phyloP scores from a whole-genome alignment of 106 monocot genomes.

The Ottelia alismoides region DNA sequence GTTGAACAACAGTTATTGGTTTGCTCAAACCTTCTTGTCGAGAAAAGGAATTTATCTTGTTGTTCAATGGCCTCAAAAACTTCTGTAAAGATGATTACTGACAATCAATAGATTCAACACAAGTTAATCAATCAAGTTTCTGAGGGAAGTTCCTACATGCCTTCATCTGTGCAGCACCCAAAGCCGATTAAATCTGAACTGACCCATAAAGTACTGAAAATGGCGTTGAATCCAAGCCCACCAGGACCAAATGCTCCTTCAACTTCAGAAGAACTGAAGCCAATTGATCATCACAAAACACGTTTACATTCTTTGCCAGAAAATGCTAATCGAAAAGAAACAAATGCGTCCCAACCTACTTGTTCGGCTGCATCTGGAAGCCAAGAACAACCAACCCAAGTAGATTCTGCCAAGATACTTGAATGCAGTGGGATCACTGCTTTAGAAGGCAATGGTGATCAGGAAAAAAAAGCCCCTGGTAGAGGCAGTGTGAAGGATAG shows the following conservation, averaged over 20 bases:
- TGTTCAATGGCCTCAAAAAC: constrained; percentile 5
- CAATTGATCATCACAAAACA: not conserved
- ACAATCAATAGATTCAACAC: not conserved
- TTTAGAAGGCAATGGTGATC: constrained; percentile 1
- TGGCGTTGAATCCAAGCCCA: not conserved
- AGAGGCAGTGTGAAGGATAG: constrained; percentile 8
- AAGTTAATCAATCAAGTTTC: not conserved
- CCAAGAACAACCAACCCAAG: not conserved
- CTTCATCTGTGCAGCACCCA: not conserved
- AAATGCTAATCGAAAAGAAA: not conserved
- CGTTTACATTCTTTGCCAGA: not conserved
- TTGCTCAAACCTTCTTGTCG: no score
- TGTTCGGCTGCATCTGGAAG: not conserved
- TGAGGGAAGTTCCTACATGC: not conserved
- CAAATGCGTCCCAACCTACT: not conserved
- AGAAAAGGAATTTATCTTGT: no score
- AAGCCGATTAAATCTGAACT: not conserved
- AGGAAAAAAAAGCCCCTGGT: constrained; percentile 2
- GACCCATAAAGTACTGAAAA: not conserved
- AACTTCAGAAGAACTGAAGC: not conserved
- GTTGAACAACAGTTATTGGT: no score
- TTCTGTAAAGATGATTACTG: not conserved
- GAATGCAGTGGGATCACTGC: not conserved
- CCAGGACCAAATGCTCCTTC: not conserved
- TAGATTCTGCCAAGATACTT: not conserved